Percentiles rank a stretch among this genome's conserved stretches.
Conservation (phyloP, 306 rosid species). For the Leucaena leucocephala region DNA sequence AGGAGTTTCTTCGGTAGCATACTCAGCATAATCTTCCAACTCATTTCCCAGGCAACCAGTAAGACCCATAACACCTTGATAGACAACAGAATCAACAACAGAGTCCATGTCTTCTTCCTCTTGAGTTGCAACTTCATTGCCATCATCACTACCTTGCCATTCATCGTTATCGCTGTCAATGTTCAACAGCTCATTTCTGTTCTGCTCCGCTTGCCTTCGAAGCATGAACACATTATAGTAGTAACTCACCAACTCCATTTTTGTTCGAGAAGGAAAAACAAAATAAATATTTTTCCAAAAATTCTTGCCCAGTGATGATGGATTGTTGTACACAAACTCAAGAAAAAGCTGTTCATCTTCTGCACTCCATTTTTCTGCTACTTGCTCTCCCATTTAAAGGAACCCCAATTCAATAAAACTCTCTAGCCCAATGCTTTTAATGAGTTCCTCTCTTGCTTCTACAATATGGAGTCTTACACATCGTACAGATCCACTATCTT, state of each 20-base stretch:
- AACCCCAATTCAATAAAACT: slow-evolving; percentile 62
- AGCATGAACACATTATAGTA: slow-evolving; percentile 90
- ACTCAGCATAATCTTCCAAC: slow-evolving; percentile 49
- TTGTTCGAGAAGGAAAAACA: slow-evolving; percentile 64
- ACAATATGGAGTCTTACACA: slow-evolving; percentile 59
- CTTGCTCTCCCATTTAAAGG: slow-evolving; percentile 74
- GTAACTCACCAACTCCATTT: slow-evolving; percentile 78
- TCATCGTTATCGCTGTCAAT: slow-evolving; percentile 90
- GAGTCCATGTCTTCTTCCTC: slow-evolving; percentile 83
- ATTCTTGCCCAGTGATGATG: slow-evolving; percentile 40
- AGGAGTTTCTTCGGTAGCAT: slow-evolving; percentile 39
- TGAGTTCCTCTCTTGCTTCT: slow-evolving; percentile 57
- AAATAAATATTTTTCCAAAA: slow-evolving; percentile 67
- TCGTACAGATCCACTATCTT: slow-evolving; percentile 49
- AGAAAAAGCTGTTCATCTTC: slow-evolving; percentile 59
- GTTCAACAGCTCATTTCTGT: slow-evolving; percentile 51
- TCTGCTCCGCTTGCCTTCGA: slow-evolving; percentile 75
- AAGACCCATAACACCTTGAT: slow-evolving; percentile 38
- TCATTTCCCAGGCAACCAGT: slow-evolving; percentile 38
- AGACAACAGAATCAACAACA: slow-evolving; percentile 58
- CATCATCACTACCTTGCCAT: slow-evolving; percentile 65
- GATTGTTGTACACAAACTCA: slow-evolving; percentile 68
- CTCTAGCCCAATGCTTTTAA: slow-evolving; percentile 45
- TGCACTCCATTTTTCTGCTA: slow-evolving; percentile 59
- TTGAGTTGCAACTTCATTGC: slow-evolving; percentile 48